Percentiles rank a stretch among this genome's conserved stretches.
phyloP scores from a whole-genome alignment of 2,329 filamentous ascomycete genomes.

The Pezicula rhizophila region DNA sequence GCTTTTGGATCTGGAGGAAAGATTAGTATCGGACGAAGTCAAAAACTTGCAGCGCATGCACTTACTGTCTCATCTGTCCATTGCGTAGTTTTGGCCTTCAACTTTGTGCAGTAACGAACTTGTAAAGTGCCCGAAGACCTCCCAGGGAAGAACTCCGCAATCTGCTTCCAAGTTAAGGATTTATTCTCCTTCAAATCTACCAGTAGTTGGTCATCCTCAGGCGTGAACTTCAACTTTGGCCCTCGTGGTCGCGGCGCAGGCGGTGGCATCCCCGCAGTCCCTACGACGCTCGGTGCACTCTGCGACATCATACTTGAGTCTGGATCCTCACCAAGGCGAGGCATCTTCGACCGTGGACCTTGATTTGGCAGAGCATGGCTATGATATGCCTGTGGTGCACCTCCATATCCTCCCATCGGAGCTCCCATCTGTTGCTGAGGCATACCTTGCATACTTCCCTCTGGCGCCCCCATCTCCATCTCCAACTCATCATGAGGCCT shows the following conservation, averaged over 20 bases:
- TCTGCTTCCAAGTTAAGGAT: constrained; percentile 94
- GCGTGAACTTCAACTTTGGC: constrained; percentile 89
- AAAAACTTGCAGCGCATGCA: constrained; percentile 9
- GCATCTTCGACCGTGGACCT: constrained; percentile 61
- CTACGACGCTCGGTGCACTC: constrained; percentile 78
- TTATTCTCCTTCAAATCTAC: constrained; percentile 93
- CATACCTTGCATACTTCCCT: constrained; percentile 31
- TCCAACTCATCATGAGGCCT: constrained; percentile 53
- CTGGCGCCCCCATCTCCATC: constrained; percentile 38
- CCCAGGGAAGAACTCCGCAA: constrained; percentile 91
- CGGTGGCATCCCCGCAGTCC: constrained; percentile 78
- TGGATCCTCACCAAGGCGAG: constrained; percentile 49
- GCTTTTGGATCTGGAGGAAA: constrained; percentile 60
- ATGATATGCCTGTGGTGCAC: constrained; percentile 45
- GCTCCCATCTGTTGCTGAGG: constrained; percentile 49
- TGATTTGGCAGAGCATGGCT: constrained; percentile 77
- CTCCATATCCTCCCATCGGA: constrained; percentile 39
- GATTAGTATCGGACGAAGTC: constrained; percentile 15
- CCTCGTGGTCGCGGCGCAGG: constrained; percentile 76
- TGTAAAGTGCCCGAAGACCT: constrained; percentile 85
- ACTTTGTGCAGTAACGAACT: constrained; percentile 89
- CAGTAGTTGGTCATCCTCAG: constrained; percentile 81
- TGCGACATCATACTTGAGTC: constrained; percentile 37
- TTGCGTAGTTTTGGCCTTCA: constrained; percentile 87
- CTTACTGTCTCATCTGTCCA: constrained; percentile 92